These are phyloP conservation scores for Hibiscus mutabilis DNA, from an alignment of 345 rosid species.

Conservation along the genomic window DNA sequence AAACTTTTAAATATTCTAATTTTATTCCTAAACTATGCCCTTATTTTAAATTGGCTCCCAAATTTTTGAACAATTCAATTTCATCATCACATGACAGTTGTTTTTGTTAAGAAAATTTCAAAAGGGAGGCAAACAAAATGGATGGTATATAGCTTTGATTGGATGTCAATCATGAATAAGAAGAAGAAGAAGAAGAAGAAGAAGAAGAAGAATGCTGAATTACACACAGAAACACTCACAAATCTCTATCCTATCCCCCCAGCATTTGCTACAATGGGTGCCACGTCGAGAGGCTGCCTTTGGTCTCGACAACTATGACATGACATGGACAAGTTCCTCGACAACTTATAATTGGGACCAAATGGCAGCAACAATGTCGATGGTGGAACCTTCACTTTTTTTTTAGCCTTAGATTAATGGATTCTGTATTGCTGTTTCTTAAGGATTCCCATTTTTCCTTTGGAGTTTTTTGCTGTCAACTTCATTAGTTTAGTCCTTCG, in stretches of 20 bases:
- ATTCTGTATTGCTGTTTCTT: neutral
- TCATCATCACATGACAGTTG: no score
- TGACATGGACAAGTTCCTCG: neutral
- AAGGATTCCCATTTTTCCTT: constrained; percentile 9
- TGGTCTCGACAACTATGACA: neutral
- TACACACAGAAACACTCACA: neutral
- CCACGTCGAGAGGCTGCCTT: constrained; percentile 13
- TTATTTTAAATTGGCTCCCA: no score
- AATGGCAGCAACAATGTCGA: neutral
- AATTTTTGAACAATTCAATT: no score
- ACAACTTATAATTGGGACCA: constrained; percentile 20
- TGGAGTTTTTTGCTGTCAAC: constrained; percentile 26
- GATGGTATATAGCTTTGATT: neutral
- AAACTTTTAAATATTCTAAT: no score
- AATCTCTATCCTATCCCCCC: neutral
- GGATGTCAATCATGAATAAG: neutral
- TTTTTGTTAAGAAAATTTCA: neutral
- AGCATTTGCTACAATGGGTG: constrained; percentile 6
- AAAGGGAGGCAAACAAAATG: neutral
- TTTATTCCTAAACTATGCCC: no score
- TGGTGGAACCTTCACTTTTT: constrained; percentile 23
- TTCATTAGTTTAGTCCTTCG: constrained; percentile 9
- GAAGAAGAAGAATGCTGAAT: neutral
- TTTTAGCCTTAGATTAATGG: neutral
- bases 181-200: constrained; percentile 1